Evolutionary conservation across 345 rosid genomes (phyloP).

Genomic region (Eucalyptus sp.): DNA sequence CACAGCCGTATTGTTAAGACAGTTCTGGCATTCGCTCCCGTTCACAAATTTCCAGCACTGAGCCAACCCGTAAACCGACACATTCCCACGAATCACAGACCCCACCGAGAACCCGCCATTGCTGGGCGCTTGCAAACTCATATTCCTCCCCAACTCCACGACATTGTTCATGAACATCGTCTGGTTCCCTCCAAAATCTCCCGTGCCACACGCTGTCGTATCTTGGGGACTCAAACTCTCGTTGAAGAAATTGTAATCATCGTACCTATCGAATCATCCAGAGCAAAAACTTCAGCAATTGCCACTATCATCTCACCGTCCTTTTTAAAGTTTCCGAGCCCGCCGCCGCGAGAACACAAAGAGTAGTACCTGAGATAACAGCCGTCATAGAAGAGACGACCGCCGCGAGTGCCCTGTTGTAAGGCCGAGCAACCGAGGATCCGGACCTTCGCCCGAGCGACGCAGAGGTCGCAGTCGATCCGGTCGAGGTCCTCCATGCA

Average conservation of each 20-base stretch:
- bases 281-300: not conserved
- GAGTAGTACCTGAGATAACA: not conserved
- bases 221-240: constrained; percentile 32
- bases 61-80: constrained; percentile 70
- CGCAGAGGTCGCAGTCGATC: constrained; percentile 63
- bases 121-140: constrained; percentile 37
- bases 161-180: constrained; percentile 35
- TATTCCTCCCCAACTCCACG: constrained; percentile 33
- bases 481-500: constrained; percentile 66
- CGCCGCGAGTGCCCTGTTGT: constrained; percentile 65
- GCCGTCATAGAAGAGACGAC: constrained; percentile 58
- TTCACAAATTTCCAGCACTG: constrained; percentile 58
- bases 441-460: constrained; percentile 71
- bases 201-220: constrained; percentile 25
- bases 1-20: constrained; percentile 24
- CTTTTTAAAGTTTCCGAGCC: not conserved
- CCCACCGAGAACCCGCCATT: constrained; percentile 60
- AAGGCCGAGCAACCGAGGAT: constrained; percentile 61
- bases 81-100: constrained; percentile 32
- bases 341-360: not conserved
- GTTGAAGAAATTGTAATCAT: constrained; percentile 55
- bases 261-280: constrained; percentile 30
- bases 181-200: constrained; percentile 34
- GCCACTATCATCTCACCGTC: not conserved
- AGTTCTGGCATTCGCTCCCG: constrained; percentile 20